Evolutionary conservation across 345 rosid species (phyloP).

Genomic region (Lenwebbia sp.): DNA sequence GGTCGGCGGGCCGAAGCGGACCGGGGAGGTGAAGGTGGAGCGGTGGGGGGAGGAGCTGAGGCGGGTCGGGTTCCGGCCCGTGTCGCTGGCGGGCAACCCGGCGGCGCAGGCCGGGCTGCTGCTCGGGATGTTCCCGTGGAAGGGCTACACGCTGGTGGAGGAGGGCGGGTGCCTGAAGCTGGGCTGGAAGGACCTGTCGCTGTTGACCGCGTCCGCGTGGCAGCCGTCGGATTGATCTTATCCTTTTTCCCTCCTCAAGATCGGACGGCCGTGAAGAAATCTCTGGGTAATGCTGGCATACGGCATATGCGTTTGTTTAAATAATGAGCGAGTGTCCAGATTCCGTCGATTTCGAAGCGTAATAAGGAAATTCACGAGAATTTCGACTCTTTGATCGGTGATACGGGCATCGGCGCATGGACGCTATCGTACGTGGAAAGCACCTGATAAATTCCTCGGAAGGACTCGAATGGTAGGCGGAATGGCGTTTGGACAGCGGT

Average conservation of each 20-base stretch:
- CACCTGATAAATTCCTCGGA: not conserved
- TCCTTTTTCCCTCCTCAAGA: not conserved
- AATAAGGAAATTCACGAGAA: not conserved
- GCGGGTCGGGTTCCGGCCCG: conserved; percentile 61
- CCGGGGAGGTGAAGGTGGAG: conserved; percentile 64
- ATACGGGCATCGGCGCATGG: not conserved
- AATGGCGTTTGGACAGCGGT: not conserved
- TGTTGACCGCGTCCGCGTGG: conserved; percentile 95
- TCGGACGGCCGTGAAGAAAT: not conserved
- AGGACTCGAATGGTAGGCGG: not conserved
- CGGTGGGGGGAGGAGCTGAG: conserved; percentile 70
- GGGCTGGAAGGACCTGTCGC: conserved; percentile 93
- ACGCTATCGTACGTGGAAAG: not conserved
- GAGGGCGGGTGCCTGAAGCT: conserved; percentile 69
- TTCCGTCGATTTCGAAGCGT: not conserved
- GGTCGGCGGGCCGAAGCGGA: conserved; percentile 66
- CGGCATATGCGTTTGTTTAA: not conserved
- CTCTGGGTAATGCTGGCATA: not conserved
- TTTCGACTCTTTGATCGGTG: not conserved
- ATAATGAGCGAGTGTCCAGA: not conserved
- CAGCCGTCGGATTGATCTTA: conserved; percentile 41
- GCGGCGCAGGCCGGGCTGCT: conserved; percentile 77
- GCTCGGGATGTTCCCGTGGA: conserved; percentile 91
- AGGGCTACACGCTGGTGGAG: conserved; percentile 80
- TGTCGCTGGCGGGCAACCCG: conserved; percentile 82